Conservation (phyloP, 2,329 filamentous ascomycete genomes). For the Penicillium sp. region DNA sequence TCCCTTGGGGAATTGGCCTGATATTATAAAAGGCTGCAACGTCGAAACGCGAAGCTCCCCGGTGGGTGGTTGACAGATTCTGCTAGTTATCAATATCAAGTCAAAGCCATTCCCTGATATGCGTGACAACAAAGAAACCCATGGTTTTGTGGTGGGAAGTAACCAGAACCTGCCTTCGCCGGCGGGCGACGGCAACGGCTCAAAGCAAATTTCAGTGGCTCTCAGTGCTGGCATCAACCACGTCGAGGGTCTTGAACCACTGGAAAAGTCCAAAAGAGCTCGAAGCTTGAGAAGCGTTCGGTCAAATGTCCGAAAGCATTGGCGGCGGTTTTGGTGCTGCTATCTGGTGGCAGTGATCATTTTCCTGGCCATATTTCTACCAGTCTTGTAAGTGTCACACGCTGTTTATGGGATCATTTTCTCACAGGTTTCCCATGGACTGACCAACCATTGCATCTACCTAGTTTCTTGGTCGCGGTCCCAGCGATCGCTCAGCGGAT, state of each 20-base stretch:
- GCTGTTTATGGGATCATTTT: neutral
- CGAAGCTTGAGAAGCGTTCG: constrained; percentile 3
- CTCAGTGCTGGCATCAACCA: constrained; percentile 6
- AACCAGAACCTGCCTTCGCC: neutral
- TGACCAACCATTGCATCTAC: neutral
- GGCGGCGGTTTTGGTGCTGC: constrained; percentile 25
- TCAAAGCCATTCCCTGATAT: neutral
- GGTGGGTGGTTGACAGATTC: neutral
- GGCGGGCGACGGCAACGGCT: neutral
- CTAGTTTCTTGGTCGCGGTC: constrained; percentile 26
- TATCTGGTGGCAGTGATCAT: constrained; percentile 23
- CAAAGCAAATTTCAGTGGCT: neutral
- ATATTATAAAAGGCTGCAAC: neutral
- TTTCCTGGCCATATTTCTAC: constrained; percentile 29
- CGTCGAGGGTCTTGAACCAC: constrained; percentile 6
- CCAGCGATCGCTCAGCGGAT: constrained; percentile 29
- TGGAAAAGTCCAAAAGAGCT: neutral
- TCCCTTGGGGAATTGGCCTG: neutral
- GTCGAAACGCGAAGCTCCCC: neutral
- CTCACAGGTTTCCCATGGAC: neutral
- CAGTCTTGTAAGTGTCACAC: constrained; percentile 24
- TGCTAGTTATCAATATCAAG: neutral
- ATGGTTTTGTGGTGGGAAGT: neutral
- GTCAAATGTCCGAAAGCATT: constrained; percentile 8
- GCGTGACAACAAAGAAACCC: neutral